Conservation (phyloP, 148 eudicot species). For the Dianthus caryophyllus region DNA sequence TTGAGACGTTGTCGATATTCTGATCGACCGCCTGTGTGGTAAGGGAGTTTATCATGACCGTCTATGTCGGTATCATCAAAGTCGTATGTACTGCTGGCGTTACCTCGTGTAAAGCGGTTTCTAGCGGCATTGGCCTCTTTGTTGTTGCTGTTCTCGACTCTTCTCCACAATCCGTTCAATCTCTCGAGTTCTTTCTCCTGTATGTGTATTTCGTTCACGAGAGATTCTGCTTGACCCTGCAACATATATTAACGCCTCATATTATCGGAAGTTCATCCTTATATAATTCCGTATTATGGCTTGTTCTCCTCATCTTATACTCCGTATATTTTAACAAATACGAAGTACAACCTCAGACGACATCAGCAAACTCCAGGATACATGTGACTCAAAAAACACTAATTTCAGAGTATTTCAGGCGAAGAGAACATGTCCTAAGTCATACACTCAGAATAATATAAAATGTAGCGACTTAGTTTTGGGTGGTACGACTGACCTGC, state of each 20-base stretch:
- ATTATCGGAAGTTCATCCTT: neutral
- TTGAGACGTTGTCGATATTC: slow-evolving; percentile 67
- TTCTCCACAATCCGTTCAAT: slow-evolving; percentile 61
- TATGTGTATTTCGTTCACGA: slow-evolving; percentile 65
- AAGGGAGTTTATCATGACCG: slow-evolving; percentile 46
- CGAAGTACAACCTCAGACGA: too few relatives aligned
- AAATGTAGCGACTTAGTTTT: neutral
- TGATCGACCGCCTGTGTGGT: slow-evolving; percentile 48
- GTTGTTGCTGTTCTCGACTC: slow-evolving; percentile 40
- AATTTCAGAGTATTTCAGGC: too few relatives aligned
- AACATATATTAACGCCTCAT: neutral
- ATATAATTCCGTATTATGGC: too few relatives aligned
- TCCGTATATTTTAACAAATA: too few relatives aligned
- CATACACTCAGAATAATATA: neutral
- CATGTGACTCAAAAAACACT: too few relatives aligned
- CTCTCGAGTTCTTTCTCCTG: slow-evolving; percentile 87
- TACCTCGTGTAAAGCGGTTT: slow-evolving; percentile 55
- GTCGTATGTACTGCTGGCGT: slow-evolving; percentile 36
- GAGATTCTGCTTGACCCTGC: slow-evolving; percentile 89
- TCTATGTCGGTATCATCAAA: slow-evolving; percentile 48
- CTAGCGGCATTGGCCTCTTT: slow-evolving; percentile 57
- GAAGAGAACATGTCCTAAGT: too few relatives aligned
- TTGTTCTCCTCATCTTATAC: too few relatives aligned
- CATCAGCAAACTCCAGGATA: too few relatives aligned
- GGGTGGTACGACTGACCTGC: slow-evolving; percentile 50